phyloP scores from a whole-genome alignment of 2,329 filamentous ascomycete genomes.

The Aspergillus persii region DNA sequence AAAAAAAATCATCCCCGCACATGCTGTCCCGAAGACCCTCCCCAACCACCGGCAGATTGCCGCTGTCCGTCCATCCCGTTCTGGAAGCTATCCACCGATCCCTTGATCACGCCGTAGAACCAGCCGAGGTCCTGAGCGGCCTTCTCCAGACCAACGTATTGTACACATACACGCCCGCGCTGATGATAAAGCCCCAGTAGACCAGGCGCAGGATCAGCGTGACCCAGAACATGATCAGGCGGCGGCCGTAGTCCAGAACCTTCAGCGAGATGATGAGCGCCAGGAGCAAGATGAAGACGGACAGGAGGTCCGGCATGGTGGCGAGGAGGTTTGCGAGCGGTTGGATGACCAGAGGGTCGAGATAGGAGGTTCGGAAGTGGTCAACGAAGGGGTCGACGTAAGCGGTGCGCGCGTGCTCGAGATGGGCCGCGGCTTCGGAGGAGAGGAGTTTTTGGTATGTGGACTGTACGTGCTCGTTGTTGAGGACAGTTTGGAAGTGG shows the following conservation, averaged over 20 bases:
- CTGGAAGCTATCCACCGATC: conserved; percentile 60
- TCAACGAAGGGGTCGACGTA: conserved; percentile 22
- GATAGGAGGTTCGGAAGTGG: conserved; percentile 31
- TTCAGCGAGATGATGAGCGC: conserved; percentile 63
- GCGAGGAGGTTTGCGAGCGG: conserved; percentile 37
- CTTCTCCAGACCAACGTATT: conserved; percentile 32
- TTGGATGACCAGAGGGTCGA: conserved; percentile 52
- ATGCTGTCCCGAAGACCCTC: neutral
- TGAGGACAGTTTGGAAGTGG: neutral
- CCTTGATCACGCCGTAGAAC: conserved; percentile 64
- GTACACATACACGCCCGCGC: conserved; percentile 57
- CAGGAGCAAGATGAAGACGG: conserved; percentile 52
- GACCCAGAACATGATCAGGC: conserved; percentile 75
- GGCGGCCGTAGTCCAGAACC: conserved; percentile 66
- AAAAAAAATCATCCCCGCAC: neutral
- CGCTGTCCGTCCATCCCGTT: conserved; percentile 26
- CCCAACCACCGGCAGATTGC: conserved; percentile 45
- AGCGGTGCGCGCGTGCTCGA: conserved; percentile 10
- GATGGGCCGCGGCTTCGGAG: conserved; percentile 14
- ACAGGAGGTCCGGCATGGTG: conserved; percentile 36
- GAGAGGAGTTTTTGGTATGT: conserved; percentile 13
- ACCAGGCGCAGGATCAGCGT: conserved; percentile 61
- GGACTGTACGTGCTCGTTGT: neutral
- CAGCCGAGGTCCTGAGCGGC: conserved; percentile 41
- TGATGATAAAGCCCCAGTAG: conserved; percentile 62